Evolutionary conservation across 331 rosid species (phyloP).

Genomic region (Malus hybrid): DNA sequence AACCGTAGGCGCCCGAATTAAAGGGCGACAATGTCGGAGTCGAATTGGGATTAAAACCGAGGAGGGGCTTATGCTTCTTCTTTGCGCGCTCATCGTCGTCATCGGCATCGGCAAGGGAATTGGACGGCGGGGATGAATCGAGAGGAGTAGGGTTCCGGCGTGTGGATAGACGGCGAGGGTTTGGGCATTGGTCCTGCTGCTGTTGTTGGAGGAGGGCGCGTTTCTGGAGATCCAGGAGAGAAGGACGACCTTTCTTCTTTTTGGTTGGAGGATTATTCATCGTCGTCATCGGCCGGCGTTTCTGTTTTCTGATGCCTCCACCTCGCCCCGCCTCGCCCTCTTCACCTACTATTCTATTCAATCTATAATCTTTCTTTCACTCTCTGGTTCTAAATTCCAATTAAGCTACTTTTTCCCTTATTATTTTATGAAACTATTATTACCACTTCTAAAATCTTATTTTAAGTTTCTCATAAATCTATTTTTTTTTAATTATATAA

Average conservation of each 20-base stretch:
- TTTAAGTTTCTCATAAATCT: accelerated
- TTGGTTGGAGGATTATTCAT: conserved; percentile 20
- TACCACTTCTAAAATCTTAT: no score
- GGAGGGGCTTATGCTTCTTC: conserved; percentile 74
- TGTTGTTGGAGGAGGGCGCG: conserved; percentile 60
- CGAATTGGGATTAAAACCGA: conserved; percentile 40
- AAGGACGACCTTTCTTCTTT: conserved; percentile 97
- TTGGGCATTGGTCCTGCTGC: conserved; percentile 1
- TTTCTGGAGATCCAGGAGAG: conserved; percentile 93
- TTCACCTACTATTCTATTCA: no score
- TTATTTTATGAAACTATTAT: no score
- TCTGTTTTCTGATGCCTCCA: conserved; percentile 51
- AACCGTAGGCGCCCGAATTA: conserved; percentile 21
- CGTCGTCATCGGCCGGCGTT: conserved; percentile 48
- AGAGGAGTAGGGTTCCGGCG: conserved; percentile 18
- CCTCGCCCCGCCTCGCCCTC: conserved; percentile 29
- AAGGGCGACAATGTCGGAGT: conserved; percentile 40
- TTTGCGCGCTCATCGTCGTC: conserved; percentile 70
- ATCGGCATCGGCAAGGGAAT: conserved; percentile 14
- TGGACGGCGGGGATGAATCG: neutral
- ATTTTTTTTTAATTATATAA: no score
- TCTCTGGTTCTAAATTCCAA: no score
- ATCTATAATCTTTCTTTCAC: no score
- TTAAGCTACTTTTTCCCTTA: no score
- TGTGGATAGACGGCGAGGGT: conserved; percentile 21